Conservation (phyloP, 106 monocot species). For the Dendrobium nobile region DNA sequence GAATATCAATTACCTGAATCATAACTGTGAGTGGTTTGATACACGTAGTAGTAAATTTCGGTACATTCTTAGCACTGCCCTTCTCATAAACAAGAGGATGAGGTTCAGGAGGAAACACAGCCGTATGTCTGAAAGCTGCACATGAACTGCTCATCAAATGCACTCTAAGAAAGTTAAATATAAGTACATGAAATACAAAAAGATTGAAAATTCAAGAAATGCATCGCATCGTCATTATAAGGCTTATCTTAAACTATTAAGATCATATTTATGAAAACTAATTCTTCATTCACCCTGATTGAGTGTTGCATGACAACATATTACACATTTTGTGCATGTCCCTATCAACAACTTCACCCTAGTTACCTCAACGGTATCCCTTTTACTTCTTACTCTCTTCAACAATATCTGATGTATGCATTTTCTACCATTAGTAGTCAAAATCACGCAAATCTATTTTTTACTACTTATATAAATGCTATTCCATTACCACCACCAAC, state of each 20-base stretch:
- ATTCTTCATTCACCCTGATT: background rate
- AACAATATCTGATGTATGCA: background rate
- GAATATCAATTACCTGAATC: slow-evolving; percentile 65
- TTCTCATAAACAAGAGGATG: slow-evolving; percentile 77
- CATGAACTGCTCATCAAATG: background rate
- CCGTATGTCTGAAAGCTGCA: slow-evolving; percentile 67
- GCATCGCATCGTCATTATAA: background rate
- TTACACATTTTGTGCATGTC: background rate
- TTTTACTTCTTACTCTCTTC: background rate
- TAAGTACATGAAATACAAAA: background rate
- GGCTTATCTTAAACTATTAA: background rate
- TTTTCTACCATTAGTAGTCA: background rate
- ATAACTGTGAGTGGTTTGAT: slow-evolving; percentile 71
- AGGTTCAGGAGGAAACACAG: slow-evolving; percentile 88
- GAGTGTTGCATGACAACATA: background rate
- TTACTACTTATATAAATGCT: background rate
- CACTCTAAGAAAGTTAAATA: background rate
- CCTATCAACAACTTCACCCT: background rate
- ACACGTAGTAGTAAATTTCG: slow-evolving; percentile 50
- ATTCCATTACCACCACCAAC: background rate
- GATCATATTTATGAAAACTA: background rate
- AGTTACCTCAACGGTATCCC: background rate
- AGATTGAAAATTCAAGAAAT: background rate
- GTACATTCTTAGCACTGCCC: slow-evolving; percentile 14
- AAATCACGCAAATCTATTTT: background rate